Evolutionary conservation across 2,329 filamentous ascomycete species (phyloP), one percentile per base, ranked within the genome.

Genomic region (Fusarium nygamai): DNA sequence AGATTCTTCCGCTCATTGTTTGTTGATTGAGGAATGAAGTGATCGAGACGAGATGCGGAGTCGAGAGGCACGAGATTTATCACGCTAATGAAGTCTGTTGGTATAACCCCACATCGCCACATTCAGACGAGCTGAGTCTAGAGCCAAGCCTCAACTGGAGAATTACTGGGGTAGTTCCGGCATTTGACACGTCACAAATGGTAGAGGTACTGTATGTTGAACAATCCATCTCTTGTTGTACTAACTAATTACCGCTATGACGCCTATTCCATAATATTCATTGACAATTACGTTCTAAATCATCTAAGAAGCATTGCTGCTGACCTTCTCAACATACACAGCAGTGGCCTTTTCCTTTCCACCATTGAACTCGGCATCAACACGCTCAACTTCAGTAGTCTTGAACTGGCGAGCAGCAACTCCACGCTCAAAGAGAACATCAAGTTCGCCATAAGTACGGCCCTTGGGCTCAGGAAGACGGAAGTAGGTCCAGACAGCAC

Each of bases 401-500:
- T 76, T 78, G 60, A 85, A 87, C 66, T 84, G 83, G 68, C 85
- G 80, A 4, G 86, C 84, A 29, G 82, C 78, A 16, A 86, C 78
- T 16, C 78, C 74, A 31, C 82, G 78, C 72, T 88, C 85, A 74
- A 91, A 91, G 67, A 91, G 79, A 17, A 86, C 79, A 59, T 90
- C 88, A 5, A 91, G 83, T 79, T 91, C 89, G 43, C 85, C 87
- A 59, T 88, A 86, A 0, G 87, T 88, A 43, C 87, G 84, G 12
- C 85, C 87, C 64, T 85, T 86, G 22, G 88, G 87, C 81, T 91
- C 89, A 8, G 88, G 88, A 10, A 89, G 81, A 24, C 85, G 86
- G 75, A 87, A 87, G 67, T 82, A 88, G 0, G 87, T 86, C 84
- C 89, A 91, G 2, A 84, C 57, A 6, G 85, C 79, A 39, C 86